Conservation (phyloP, 805 yeast genomes). For the Candida manassasensis region DNA sequence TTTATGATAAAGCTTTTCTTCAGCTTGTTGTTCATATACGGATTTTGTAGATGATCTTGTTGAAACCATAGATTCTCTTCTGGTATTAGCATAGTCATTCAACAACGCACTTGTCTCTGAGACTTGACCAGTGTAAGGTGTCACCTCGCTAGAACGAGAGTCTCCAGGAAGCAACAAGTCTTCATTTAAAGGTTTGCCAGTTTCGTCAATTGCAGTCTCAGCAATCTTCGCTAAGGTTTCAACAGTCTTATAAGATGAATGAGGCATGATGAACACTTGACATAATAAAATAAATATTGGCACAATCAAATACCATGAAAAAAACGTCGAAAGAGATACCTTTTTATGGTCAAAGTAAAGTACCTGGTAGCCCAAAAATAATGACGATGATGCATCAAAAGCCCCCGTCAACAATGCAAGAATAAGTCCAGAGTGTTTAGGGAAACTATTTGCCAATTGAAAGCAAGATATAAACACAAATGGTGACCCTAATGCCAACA, state of each 20-base stretch:
- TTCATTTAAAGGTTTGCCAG: constrained; percentile 53
- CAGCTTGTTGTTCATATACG: constrained; percentile 62
- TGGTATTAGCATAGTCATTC: constrained; percentile 12
- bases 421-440: constrained; percentile 73
- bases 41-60: constrained; percentile 47
- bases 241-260: constrained; percentile 64
- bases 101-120: constrained; percentile 40
- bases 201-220: constrained; percentile 70
- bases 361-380: constrained; percentile 70
- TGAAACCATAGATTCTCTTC: constrained; percentile 24
- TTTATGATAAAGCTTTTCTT: constrained; percentile 44
- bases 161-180: constrained; percentile 34
- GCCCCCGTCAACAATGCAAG: constrained; percentile 89
- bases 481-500: constrained; percentile 88
- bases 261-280: constrained; percentile 79
- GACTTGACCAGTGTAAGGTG: constrained; percentile 16
- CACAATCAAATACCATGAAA: constrained; percentile 61
- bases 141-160: constrained; percentile 19
- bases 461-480: constrained; percentile 86
- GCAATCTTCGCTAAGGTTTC: constrained; percentile 64
- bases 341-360: constrained; percentile 44
- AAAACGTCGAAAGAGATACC: constrained; percentile 54
- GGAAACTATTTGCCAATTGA: constrained; percentile 83
- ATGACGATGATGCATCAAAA: constrained; percentile 87
- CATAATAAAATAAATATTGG: constrained; percentile 74